phyloP scores from a whole-genome alignment of 768 basidiomycete genomes.

The Favolaschia claudopus region DNA sequence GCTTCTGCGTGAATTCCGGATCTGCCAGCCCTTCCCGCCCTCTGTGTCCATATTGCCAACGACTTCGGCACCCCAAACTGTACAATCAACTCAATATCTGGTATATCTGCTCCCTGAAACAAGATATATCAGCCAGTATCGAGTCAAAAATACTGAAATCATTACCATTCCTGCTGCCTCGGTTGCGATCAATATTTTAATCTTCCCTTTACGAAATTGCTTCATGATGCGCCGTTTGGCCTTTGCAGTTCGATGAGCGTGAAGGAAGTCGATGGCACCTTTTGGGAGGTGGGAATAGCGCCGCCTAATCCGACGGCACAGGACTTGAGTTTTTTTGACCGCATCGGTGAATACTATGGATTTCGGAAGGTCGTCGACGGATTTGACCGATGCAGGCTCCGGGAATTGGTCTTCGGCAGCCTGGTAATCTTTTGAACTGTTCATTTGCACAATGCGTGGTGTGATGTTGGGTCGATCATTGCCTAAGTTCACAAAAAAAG shows the following conservation, averaged over 20 bases:
- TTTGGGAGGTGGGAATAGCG: not conserved
- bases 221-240: conserved; percentile 32
- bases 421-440: not conserved
- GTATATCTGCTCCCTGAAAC: conserved; percentile 42
- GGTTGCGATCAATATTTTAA: conserved; percentile 37
- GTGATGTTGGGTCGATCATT: conserved; percentile 42
- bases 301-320: not conserved
- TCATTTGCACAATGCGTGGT: not conserved
- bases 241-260: conserved; percentile 28
- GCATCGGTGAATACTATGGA: too few species aligned
- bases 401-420: too few species aligned
- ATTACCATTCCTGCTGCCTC: conserved; percentile 46
- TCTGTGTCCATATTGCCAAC: conserved; percentile 41
- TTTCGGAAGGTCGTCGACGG: too few species aligned
- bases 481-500: conserved; percentile 44
- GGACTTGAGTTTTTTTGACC: too few species aligned
- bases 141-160: not conserved
- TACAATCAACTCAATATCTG: conserved; percentile 43
- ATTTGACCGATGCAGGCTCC: too few species aligned
- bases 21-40: conserved; percentile 34
- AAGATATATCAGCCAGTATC: too few species aligned
- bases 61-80: conserved; percentile 43
- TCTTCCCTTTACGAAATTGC: conserved; percentile 30
- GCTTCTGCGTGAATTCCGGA: conserved; percentile 30
- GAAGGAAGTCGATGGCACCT: conserved; percentile 28